Evolutionary conservation across 148 eudicot species (phyloP).

Genomic region (Camellia sinensis): DNA sequence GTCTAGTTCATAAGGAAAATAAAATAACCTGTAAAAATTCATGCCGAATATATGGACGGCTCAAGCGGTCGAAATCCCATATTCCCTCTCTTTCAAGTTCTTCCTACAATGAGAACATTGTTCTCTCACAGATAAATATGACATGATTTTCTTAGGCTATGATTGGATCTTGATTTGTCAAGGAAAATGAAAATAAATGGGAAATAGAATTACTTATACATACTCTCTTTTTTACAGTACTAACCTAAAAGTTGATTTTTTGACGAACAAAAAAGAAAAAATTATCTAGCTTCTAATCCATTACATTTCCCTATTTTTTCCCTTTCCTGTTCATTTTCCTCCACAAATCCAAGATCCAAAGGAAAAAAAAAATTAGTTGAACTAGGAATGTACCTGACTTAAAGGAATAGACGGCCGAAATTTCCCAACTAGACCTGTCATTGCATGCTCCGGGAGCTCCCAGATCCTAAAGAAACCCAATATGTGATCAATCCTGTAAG

Average conservation of each 20-base stretch:
- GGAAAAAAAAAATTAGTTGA: not conserved
- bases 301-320: too few species aligned
- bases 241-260: too few species aligned
- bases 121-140: slow-evolving; percentile 12
- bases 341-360: too few species aligned
- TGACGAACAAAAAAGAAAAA: too few species aligned
- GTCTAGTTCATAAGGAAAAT: slow-evolving; percentile 7
- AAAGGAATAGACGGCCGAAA: slow-evolving; percentile 93
- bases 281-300: too few species aligned
- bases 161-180: too few species aligned
- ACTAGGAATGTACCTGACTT: slow-evolving; percentile 53
- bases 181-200: too few species aligned
- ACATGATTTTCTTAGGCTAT: not conserved
- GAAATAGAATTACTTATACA: too few species aligned
- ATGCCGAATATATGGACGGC: slow-evolving; percentile 73
- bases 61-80: slow-evolving; percentile 88
- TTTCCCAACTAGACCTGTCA: slow-evolving; percentile 94
- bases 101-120: slow-evolving; percentile 50
- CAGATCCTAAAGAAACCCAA: slow-evolving; percentile 98
- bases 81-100: slow-evolving; percentile 95
- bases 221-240: too few species aligned
- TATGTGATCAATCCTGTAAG: slow-evolving; percentile 92
- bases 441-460: slow-evolving; percentile 96
- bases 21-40: slow-evolving; percentile 61
- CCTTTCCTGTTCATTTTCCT: too few species aligned